Conservation (phyloP, 441 rosid species). For the Croton laevigatus region DNA sequence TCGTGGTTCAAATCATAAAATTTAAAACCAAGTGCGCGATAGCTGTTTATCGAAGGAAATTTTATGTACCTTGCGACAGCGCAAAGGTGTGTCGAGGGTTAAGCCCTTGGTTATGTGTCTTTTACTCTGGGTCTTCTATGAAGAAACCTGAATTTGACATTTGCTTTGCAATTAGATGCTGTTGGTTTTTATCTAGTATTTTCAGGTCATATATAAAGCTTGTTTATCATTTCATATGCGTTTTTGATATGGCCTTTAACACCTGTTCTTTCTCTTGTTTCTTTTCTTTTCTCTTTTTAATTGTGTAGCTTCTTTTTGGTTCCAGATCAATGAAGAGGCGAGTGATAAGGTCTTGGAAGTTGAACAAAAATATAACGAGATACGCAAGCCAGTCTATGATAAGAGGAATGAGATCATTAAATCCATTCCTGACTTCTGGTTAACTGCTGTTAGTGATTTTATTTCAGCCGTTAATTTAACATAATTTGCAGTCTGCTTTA, state of each 20-base stretch:
- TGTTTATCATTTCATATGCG: neutral
- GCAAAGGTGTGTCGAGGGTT: too few relatives aligned
- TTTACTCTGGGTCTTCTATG: too few relatives aligned
- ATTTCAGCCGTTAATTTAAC: constrained; percentile 7
- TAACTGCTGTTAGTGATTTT: constrained; percentile 74
- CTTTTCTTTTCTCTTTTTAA: neutral
- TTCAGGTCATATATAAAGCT: neutral
- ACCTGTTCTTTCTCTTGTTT: too few relatives aligned
- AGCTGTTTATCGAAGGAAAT: too few relatives aligned
- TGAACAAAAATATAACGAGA: constrained; percentile 86
- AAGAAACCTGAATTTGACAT: neutral
- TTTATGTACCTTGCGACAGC: too few relatives aligned
- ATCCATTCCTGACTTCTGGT: constrained; percentile 90
- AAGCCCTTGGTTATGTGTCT: too few relatives aligned
- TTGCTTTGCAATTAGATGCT: neutral
- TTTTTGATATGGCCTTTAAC: too few relatives aligned
- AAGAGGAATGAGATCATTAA: constrained; percentile 77
- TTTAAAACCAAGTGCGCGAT: too few relatives aligned
- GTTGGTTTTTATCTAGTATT: neutral
- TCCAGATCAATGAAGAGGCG: constrained; percentile 90
- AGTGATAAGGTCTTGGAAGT: constrained; percentile 93
- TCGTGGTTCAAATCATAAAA: too few relatives aligned
- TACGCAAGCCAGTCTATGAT: constrained; percentile 84
- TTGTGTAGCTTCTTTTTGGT: neutral
- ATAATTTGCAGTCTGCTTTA: neutral